Conservation (phyloP, 176 grass and related monocot species). For the Oryza rufipogon region DNA sequence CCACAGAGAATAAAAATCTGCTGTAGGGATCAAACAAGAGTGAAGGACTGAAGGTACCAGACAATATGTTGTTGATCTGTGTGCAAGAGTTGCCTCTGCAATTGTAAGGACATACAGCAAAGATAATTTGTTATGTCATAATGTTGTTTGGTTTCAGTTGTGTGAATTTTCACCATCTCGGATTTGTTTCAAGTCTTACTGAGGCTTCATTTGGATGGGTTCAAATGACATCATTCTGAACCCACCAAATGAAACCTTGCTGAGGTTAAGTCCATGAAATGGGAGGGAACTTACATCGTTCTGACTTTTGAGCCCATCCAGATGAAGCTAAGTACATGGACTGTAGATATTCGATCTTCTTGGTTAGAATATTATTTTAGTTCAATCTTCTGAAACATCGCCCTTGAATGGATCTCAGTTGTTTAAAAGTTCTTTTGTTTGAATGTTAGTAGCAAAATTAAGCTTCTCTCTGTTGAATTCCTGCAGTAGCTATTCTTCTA, state of each 20-base stretch:
- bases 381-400: not conserved
- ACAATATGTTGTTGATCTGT: not conserved
- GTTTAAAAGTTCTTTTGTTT: not conserved
- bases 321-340: not conserved
- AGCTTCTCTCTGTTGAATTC: not conserved
- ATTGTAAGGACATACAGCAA: not conserved
- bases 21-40: not conserved
- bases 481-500: constrained; percentile 6
- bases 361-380: not conserved
- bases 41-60: not conserved
- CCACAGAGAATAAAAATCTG: not conserved
- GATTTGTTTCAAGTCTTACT: not conserved
- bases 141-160: constrained; percentile 2
- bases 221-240: not conserved
- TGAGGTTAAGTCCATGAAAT: not conserved
- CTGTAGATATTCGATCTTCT: not conserved
- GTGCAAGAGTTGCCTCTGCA: not conserved
- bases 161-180: not conserved
- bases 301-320: not conserved
- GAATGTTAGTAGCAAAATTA: not conserved
- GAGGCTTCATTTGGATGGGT: not conserved
- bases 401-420: not conserved
- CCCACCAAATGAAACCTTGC: not conserved
- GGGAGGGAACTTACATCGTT: not conserved
- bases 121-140: not conserved